These are phyloP conservation scores for Elsinoe arachidis DNA, from an alignment of 2,329 filamentous ascomycete genomes.

Conservation along the genomic window DNA sequence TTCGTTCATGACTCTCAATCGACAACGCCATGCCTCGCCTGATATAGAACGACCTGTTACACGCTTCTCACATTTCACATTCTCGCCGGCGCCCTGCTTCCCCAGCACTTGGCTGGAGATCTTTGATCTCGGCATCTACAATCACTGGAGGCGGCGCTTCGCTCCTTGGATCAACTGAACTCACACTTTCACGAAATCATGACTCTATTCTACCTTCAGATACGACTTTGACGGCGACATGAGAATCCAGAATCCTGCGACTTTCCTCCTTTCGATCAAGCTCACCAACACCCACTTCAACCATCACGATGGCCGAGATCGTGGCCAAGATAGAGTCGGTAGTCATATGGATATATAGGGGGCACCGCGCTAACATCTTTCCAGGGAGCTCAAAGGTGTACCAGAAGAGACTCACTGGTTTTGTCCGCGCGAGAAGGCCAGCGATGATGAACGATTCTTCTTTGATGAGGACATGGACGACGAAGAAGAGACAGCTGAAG, in stretches of 20 bases:
- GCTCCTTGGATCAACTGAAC: too few relatives aligned
- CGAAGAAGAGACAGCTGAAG: slow-evolving; percentile 25
- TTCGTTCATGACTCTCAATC: neutral
- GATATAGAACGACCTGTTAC: too few relatives aligned
- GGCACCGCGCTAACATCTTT: neutral
- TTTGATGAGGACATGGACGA: slow-evolving; percentile 38
- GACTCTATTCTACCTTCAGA: too few relatives aligned
- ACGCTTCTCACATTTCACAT: too few relatives aligned
- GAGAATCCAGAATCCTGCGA: too few relatives aligned
- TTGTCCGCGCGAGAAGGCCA: slow-evolving; percentile 34
- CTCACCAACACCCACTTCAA: neutral
- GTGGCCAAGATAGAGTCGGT: slow-evolving; percentile 15
- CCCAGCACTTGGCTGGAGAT: too few relatives aligned
- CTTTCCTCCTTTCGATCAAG: neutral
- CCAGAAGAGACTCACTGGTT: slow-evolving; percentile 38
- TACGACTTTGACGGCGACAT: too few relatives aligned
- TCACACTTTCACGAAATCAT: too few relatives aligned
- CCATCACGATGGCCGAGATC: slow-evolving; percentile 13
- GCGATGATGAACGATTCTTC: slow-evolving; percentile 30
- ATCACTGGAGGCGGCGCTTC: too few relatives aligned
- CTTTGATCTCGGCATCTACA: too few relatives aligned
- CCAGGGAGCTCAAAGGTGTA: slow-evolving; percentile 31
- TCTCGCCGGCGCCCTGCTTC: too few relatives aligned
- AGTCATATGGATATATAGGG: neutral
- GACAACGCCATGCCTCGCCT: too few relatives aligned